phyloP scores from a whole-genome alignment of 352 stramenopile species.

The Phytophthora melonis region DNA sequence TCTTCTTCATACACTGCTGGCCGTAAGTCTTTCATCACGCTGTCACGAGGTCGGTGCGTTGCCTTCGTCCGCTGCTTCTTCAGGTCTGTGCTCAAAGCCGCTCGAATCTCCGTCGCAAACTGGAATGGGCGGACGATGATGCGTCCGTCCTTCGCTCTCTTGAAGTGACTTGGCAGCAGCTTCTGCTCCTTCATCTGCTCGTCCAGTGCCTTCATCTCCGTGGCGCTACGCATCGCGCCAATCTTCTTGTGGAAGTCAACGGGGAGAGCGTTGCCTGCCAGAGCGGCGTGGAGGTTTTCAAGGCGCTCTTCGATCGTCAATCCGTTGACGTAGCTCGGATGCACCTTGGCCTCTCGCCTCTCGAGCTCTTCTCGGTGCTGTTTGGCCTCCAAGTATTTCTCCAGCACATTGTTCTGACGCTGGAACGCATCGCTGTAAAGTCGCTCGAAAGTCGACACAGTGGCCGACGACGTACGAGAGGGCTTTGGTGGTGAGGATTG shows the following conservation, averaged over 20 bases:
- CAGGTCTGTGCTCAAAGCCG: constrained; percentile 20
- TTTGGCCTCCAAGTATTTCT: constrained; percentile 50
- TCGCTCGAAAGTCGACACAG: constrained; percentile 48
- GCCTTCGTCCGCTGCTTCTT: constrained; percentile 21
- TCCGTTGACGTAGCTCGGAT: constrained; percentile 59
- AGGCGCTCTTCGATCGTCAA: constrained; percentile 62
- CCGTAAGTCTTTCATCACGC: constrained; percentile 34
- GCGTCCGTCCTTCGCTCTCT: constrained; percentile 44
- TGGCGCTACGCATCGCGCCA: constrained; percentile 50
- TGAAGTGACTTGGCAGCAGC: constrained; percentile 44
- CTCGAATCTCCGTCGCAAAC: constrained; percentile 51
- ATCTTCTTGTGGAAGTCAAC: constrained; percentile 68
- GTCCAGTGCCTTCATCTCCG: constrained; percentile 42
- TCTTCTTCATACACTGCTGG: constrained; percentile 7
- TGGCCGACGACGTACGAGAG: constrained; percentile 8
- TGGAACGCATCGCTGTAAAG: constrained; percentile 64
- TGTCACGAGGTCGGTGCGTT: constrained; percentile 14
- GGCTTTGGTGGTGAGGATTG: background rate
- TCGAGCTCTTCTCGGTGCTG: constrained; percentile 51
- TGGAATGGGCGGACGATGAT: constrained; percentile 59
- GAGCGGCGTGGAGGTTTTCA: constrained; percentile 45
- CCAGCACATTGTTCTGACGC: constrained; percentile 55
- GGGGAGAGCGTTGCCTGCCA: constrained; percentile 55
- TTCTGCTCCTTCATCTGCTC: constrained; percentile 39
- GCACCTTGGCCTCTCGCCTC: constrained; percentile 52